A percentile compares a stretch with the other conserved stretches of the same genome.
Conservation (phyloP, 129 eudicot species). For the Pulicaria dysenterica region DNA sequence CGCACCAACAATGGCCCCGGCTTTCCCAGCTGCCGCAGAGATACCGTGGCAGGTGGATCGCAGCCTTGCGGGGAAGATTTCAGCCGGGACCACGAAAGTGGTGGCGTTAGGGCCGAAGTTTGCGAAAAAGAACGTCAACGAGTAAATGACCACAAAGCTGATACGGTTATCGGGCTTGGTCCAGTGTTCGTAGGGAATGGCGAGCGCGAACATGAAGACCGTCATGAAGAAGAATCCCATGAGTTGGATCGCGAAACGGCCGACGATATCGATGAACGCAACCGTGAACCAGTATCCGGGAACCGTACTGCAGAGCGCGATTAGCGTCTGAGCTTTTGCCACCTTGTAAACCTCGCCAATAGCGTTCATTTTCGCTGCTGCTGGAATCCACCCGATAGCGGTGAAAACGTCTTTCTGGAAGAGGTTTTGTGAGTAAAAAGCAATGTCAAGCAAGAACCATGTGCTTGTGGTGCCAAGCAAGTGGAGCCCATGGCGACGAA, state of each 20-base stretch:
- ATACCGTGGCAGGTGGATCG: constrained; percentile 81
- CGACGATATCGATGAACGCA: constrained; percentile 51
- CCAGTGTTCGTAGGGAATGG: constrained; percentile 73
- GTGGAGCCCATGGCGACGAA: constrained; percentile 55
- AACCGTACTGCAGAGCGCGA: constrained; percentile 63
- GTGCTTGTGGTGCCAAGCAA: constrained; percentile 56
- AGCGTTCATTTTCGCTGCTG: constrained; percentile 55
- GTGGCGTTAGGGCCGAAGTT: constrained; percentile 83
- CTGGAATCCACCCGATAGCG: constrained; percentile 59
- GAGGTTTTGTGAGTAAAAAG: constrained; percentile 54
- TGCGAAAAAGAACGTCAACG: constrained; percentile 62
- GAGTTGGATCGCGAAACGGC: constrained; percentile 61
- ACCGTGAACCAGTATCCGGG: constrained; percentile 85
- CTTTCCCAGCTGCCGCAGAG: constrained; percentile 78
- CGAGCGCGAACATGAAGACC: constrained; percentile 71
- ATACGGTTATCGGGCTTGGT: constrained; percentile 33
- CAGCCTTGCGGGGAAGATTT: constrained; percentile 72
- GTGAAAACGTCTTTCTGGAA: constrained; percentile 61
- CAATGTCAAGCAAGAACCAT: constrained; percentile 64
- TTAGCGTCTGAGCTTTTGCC: constrained; percentile 63
- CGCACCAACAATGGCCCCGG: constrained; percentile 74
- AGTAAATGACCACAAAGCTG: constrained; percentile 64
- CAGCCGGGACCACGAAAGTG: constrained; percentile 76
- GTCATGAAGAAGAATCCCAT: constrained; percentile 85
- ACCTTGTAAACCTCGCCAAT: constrained; percentile 46